Percentiles rank a stretch among this genome's conserved stretches.
These are phyloP conservation scores for Geotrichum citri-aurantii DNA, from an alignment of 1,139 yeast species.

Conservation along the genomic window DNA sequence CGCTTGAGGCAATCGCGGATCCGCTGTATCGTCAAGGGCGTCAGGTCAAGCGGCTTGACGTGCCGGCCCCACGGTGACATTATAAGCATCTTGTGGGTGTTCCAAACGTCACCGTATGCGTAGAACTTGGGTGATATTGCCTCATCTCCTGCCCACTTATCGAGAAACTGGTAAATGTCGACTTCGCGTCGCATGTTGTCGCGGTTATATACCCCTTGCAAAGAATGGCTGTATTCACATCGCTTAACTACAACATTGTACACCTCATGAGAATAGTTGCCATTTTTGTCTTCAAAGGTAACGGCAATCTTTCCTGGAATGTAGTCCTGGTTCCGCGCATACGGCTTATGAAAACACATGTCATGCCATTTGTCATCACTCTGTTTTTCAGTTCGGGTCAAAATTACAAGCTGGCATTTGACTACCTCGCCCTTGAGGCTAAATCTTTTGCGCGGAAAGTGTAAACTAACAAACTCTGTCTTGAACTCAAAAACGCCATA, in stretches of 20 bases:
- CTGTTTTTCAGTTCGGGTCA: not conserved
- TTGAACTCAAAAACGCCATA: not conserved
- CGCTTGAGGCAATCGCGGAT: conserved; percentile 1
- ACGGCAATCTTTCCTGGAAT: conserved; percentile 9
- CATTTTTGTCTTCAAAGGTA: not conserved
- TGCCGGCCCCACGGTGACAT: conserved; percentile 18
- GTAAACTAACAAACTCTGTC: not conserved
- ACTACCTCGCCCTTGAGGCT: not conserved
- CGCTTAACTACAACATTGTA: conserved; percentile 13
- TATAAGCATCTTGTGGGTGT: conserved; percentile 16
- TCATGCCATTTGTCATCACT: conserved; percentile 11
- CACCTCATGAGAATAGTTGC: not conserved
- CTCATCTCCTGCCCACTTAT: not conserved
- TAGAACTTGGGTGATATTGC: conserved; percentile 11
- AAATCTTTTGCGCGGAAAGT: conserved; percentile 1
- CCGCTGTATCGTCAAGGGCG: not conserved
- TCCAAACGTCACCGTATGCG: conserved; percentile 17
- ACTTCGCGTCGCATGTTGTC: conserved; percentile 9
- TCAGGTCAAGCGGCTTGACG: conserved; percentile 7
- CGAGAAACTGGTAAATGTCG: not conserved
- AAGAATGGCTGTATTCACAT: conserved; percentile 15
- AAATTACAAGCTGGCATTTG: not conserved
- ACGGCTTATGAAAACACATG: conserved; percentile 5
- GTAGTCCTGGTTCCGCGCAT: conserved; percentile 9
- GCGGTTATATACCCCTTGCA: conserved; percentile 1